Evolutionary conservation across 352 stramenopile species (phyloP).

Genomic region (Globisporangium ultimum): DNA sequence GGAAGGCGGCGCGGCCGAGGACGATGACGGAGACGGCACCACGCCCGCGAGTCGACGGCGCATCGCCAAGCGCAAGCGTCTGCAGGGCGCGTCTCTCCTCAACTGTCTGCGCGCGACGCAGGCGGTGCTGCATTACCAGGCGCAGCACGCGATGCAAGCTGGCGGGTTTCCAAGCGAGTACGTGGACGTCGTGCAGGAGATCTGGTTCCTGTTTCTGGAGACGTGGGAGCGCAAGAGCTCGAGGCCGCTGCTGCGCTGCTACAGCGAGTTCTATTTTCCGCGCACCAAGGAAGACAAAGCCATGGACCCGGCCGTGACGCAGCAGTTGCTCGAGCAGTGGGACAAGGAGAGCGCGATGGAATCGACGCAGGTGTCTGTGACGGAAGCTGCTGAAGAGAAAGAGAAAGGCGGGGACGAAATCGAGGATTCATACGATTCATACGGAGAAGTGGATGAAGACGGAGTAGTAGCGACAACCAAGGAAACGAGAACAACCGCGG

Average conservation of each 20-base stretch:
- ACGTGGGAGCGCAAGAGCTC: slow-evolving; percentile 57
- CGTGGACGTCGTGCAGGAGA: slow-evolving; percentile 37
- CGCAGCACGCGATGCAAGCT: slow-evolving; percentile 33
- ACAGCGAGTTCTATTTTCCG: slow-evolving; percentile 63
- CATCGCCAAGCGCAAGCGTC: slow-evolving; percentile 33
- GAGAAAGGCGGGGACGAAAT: slow-evolving; percentile 2
- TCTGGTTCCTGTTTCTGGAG: slow-evolving; percentile 72
- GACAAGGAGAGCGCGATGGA: slow-evolving; percentile 41
- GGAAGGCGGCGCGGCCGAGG: too few relatives aligned
- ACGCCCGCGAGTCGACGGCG: not conserved
- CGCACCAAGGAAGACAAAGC: slow-evolving; percentile 25
- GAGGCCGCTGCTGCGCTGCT: slow-evolving; percentile 61
- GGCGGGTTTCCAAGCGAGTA: slow-evolving; percentile 42
- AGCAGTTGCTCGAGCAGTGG: slow-evolving; percentile 71
- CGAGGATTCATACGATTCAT: too few relatives aligned
- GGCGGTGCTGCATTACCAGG: slow-evolving; percentile 53
- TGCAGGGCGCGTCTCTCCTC: slow-evolving; percentile 31
- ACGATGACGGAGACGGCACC: too few relatives aligned
- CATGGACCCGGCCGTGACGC: slow-evolving; percentile 50
- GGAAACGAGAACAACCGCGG: slow-evolving; percentile 4
- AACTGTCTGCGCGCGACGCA: slow-evolving; percentile 66
- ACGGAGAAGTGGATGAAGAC: not conserved
- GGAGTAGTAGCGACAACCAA: not conserved
- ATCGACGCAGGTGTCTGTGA: slow-evolving; percentile 1
- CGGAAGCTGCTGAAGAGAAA: slow-evolving; percentile 12